Conservation (phyloP, 441 rosid genomes). For the Erysimum pusillum region DNA sequence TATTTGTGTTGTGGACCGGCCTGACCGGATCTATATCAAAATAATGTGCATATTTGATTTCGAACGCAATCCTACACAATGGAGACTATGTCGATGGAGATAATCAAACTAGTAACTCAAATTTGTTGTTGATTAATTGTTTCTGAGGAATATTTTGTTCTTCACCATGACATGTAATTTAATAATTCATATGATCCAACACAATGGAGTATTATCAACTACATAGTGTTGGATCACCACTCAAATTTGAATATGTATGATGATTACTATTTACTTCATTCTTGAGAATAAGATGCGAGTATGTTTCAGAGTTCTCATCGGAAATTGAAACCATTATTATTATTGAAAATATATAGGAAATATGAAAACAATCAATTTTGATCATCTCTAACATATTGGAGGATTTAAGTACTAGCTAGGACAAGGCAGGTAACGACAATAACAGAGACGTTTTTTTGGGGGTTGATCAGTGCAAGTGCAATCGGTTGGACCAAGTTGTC, state of each 20-base stretch:
- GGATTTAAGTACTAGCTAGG: not conserved
- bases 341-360: not conserved
- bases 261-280: not conserved
- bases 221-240: not conserved
- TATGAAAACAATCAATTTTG: not conserved
- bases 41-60: too few relatives aligned
- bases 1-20: too few relatives aligned
- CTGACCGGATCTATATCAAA: too few relatives aligned
- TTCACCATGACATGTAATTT: too few relatives aligned
- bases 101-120: too few relatives aligned
- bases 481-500: slow-evolving; percentile 40
- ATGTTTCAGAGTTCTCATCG: not conserved
- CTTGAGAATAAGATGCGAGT: not conserved
- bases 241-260: not conserved
- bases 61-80: too few relatives aligned
- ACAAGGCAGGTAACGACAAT: slow-evolving; percentile 33
- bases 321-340: not conserved
- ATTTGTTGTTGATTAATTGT: too few relatives aligned
- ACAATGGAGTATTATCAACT: too few relatives aligned
- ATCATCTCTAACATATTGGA: not conserved
- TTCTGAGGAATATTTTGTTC: too few relatives aligned
- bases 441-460: slow-evolving; percentile 27
- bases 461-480: slow-evolving; percentile 37
- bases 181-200: too few relatives aligned
- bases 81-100: too few relatives aligned